These are phyloP conservation scores for Cyclocybe aegerita DNA, from an alignment of 768 basidiomycete species.

Conservation along the genomic window DNA sequence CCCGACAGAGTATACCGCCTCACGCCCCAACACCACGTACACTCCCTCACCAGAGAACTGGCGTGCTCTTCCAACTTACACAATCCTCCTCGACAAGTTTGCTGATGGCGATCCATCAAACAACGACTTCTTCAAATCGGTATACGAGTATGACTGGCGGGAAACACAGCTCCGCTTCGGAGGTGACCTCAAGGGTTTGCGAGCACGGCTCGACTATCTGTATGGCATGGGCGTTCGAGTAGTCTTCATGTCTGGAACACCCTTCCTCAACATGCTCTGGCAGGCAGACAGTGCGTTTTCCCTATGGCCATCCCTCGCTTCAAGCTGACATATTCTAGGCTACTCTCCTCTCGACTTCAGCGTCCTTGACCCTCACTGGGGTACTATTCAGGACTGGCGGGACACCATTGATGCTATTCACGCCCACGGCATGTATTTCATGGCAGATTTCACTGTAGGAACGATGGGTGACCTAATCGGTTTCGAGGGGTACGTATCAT, in stretches of 20 bases:
- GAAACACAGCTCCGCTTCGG: constrained; percentile 90
- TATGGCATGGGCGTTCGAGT: constrained; percentile 83
- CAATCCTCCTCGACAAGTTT: constrained; percentile 88
- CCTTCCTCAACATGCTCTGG: constrained; percentile 96
- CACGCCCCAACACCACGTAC: constrained; percentile 65
- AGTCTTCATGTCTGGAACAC: constrained; percentile 91
- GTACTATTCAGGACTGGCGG: constrained; percentile 79
- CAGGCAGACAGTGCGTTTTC: constrained; percentile 83
- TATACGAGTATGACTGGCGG: constrained; percentile 80
- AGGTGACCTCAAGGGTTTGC: constrained; percentile 83
- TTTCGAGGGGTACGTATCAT: constrained; percentile 62
- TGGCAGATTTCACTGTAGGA: constrained; percentile 92
- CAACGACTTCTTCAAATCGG: constrained; percentile 83
- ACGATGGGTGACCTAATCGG: constrained; percentile 89
- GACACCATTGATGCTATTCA: constrained; percentile 76
- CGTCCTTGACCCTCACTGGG: constrained; percentile 92
- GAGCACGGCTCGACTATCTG: constrained; percentile 78
- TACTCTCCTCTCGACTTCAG: constrained; percentile 93
- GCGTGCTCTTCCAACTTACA: constrained; percentile 80
- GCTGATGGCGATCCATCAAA: constrained; percentile 91
- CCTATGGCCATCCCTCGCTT: not conserved
- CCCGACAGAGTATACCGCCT: constrained; percentile 63
- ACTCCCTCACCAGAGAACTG: constrained; percentile 83
- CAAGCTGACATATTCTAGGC: constrained; percentile 43
- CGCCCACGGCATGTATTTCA: constrained; percentile 83